Evolutionary conservation across 1,139 yeast species (phyloP).

Genomic region (Oligophagozyma castellii): DNA sequence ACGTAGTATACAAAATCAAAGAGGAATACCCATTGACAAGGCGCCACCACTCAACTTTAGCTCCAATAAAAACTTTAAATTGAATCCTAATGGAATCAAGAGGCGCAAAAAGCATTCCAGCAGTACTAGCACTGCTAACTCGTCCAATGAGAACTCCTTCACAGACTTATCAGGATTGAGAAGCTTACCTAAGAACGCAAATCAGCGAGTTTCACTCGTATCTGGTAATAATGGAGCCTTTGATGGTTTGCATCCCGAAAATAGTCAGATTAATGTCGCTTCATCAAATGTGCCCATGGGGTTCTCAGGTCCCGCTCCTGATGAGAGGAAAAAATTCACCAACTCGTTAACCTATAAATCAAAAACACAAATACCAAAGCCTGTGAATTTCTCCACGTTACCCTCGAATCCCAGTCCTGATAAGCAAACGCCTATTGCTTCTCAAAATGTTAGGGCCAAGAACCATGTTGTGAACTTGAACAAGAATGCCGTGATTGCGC

Average conservation of each 20-base stretch:
- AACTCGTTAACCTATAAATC: too few relatives aligned
- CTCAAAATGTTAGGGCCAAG: slow-evolving; percentile 1
- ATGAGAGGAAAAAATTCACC: neutral
- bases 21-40: neutral
- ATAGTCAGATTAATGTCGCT: neutral
- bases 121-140: slow-evolving; percentile 3
- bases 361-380: too few relatives aligned
- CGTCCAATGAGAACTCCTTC: too few relatives aligned
- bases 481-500: slow-evolving; percentile 4
- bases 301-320: neutral
- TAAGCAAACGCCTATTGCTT: too few relatives aligned
- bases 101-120: slow-evolving; percentile 10
- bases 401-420: too few relatives aligned
- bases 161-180: too few relatives aligned
- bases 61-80: slow-evolving; percentile 9
- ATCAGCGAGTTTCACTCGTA: too few relatives aligned
- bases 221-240: neutral
- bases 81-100: slow-evolving; percentile 23
- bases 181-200: too few relatives aligned
- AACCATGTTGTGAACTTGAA: neutral
- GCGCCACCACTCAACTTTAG: neutral
- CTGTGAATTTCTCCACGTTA: too few relatives aligned
- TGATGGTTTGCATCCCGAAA: neutral
- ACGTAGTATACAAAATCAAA: neutral
- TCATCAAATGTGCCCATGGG: neutral